Base-by-base conservation (phyloP, 148 eudicot species). In the Fagopyrum tataricum region DNA sequence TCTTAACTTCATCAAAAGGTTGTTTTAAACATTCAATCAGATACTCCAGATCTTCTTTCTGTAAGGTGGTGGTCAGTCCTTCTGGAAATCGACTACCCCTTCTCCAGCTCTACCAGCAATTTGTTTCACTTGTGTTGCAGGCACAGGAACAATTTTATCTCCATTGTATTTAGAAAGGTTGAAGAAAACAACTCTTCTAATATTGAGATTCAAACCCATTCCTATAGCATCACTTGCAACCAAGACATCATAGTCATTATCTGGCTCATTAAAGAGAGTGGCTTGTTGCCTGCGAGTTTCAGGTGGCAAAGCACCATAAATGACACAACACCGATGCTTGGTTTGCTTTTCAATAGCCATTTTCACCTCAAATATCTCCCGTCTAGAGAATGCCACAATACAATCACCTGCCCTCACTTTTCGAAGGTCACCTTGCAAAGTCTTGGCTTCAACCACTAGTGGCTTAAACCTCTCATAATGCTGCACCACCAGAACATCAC, bases 191-290 rank as follows among this genome's bases (percentile, higher is more conserved):
- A 91, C 84, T 79, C 98, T 87, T 77, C 92, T 82, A 44, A 95
- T 95, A 74, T 91, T 91, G 44, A 95, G 87, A 80, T 95, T 95
- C 79, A 95, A 88, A 31, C 98, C 98, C 98, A 95, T 95, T 74
- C 98, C 98, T 67, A 95, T 97, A 71, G 98, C 98, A 88, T 95
- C 98, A 86, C 98, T 95, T 4, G 98, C 98, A 75, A 95, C 98
- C 85, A 95, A 86, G 37, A 95, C 85, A 76, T 95, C 97, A 75
- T 59, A 91, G 72, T 91, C 91, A 69, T 88, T 91, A 74, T 88
- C 89, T 74, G 82, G 87, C 74, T 87, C 88, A 76, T 95, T 95
- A 75, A 95, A 95, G 73, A 95, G 79, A 75, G 73, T 81, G 64
- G 98, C 98, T 81, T 95, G 98, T 44, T 84, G 96, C 77, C 97